These are phyloP conservation scores for Rhynchospora breviuscula DNA, from an alignment of 176 grass and related monocot species.

Conservation along the genomic window DNA sequence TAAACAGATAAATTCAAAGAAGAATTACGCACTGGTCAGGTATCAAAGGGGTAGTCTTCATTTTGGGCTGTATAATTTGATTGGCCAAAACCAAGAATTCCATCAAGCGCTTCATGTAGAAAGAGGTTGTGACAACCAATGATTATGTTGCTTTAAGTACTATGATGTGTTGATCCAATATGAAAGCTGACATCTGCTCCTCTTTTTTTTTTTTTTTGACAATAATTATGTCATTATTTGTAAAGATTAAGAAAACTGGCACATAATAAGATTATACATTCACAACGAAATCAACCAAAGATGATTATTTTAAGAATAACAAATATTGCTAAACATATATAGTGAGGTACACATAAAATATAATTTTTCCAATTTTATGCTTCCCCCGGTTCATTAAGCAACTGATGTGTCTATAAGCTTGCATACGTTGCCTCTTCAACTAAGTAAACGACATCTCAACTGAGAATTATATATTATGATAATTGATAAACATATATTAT, in stretches of 20 bases:
- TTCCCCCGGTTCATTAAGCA: not conserved
- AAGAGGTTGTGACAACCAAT: not conserved
- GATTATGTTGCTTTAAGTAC: not conserved
- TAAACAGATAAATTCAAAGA: conserved; percentile 10
- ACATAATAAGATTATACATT: not conserved
- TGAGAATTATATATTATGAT: too few relatives aligned
- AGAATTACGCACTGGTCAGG: conserved; percentile 49
- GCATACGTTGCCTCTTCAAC: too few relatives aligned
- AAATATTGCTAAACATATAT: not conserved
- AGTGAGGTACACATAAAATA: not conserved
- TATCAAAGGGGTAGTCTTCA: conserved; percentile 78
- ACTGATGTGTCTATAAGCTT: too few relatives aligned
- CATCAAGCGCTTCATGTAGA: conserved; percentile 51
- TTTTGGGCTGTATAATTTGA: conserved; percentile 74
- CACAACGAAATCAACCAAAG: not conserved
- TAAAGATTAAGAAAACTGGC: not conserved
- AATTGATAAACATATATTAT: too few relatives aligned
- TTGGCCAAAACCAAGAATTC: conserved; percentile 94
- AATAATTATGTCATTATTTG: not conserved
- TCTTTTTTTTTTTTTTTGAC: not conserved
- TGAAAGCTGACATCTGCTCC: not conserved
- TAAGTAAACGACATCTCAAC: too few relatives aligned
- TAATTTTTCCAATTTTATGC: not conserved
- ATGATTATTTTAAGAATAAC: not conserved
- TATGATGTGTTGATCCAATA: not conserved